Percentiles rank a stretch among this genome's conserved stretches.
Conservation (phyloP, 73 alveolate genomes). For the Urostyla sp. region DNA sequence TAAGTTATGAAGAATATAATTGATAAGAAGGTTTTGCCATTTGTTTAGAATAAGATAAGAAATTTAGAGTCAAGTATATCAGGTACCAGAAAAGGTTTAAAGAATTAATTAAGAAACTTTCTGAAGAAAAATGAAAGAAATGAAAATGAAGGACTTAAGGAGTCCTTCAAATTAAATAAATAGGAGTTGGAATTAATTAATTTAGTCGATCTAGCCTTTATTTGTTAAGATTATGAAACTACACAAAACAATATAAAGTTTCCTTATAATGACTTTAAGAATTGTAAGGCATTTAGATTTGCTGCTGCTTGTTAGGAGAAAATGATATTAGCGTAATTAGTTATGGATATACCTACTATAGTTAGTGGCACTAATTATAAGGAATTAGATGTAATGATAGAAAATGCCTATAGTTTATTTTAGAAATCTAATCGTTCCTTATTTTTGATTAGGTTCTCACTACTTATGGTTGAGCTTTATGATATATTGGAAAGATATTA, state of each 20-base stretch:
- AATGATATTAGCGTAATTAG: conserved; percentile 2
- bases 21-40: conserved; percentile 26
- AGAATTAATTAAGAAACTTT: conserved; percentile 38
- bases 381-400: conserved; percentile 19
- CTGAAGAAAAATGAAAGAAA: conserved; percentile 59
- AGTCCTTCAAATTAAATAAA: conserved; percentile 56
- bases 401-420: conserved; percentile 47
- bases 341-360: not conserved
- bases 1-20: conserved; percentile 12
- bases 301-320: conserved; percentile 65
- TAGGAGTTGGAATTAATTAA: conserved; percentile 42
- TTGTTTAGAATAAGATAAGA: conserved; percentile 34
- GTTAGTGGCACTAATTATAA: not conserved
- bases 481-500: conserved; percentile 30
- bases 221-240: conserved; percentile 59
- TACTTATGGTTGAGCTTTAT: conserved; percentile 47
- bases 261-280: conserved; percentile 61
- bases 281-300: conserved; percentile 63
- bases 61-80: conserved; percentile 21
- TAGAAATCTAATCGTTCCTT: conserved; percentile 16
- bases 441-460: conserved; percentile 35
- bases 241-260: conserved; percentile 6
- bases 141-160: conserved; percentile 66
- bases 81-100: conserved; percentile 58
- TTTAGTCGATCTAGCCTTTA: conserved; percentile 52